phyloP scores from a whole-genome alignment of 306 rosid genomes.

The Bauhinia variegata region DNA sequence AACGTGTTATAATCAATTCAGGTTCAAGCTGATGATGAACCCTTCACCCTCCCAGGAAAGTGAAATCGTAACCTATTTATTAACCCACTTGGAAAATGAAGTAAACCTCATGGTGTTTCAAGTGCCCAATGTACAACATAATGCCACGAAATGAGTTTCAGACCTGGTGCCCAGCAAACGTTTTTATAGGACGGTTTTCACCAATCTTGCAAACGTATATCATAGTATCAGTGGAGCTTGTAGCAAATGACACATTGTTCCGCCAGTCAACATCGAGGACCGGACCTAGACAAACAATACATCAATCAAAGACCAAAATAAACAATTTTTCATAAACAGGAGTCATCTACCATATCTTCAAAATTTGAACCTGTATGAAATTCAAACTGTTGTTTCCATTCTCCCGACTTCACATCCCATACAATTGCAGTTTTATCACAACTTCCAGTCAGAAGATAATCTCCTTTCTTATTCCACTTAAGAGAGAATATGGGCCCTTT shows the following conservation, averaged over 20 bases:
- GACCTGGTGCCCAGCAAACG: constrained; percentile 94
- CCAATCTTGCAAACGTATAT: constrained; percentile 93
- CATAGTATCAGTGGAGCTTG: constrained; percentile 87
- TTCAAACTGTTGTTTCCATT: constrained; percentile 91
- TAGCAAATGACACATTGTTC: constrained; percentile 82
- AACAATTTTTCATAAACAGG: constrained; percentile 8
- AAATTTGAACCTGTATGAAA: constrained; percentile 74
- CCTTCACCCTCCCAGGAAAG: background rate
- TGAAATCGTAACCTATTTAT: background rate
- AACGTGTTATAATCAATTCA: constrained; percentile 3
- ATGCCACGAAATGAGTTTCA: constrained; percentile 11
- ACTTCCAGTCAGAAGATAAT: constrained; percentile 94
- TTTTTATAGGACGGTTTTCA: constrained; percentile 70
- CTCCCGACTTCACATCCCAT: constrained; percentile 91
- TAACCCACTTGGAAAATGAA: background rate
- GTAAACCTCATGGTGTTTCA: background rate
- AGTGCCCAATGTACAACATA: constrained; percentile 8
- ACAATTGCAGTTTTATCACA: constrained; percentile 94
- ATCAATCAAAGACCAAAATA: constrained; percentile 37
- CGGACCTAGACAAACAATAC: constrained; percentile 67
- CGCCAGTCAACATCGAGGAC: constrained; percentile 99
- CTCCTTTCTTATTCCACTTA: constrained; percentile 96
- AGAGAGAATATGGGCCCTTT: constrained; percentile 92
- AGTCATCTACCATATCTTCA: background rate
- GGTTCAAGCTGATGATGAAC: constrained; percentile 4